Base-by-base conservation (phyloP, 2,329 filamentous ascomycete genomes). In the Domatiomyces catenatus region DNA sequence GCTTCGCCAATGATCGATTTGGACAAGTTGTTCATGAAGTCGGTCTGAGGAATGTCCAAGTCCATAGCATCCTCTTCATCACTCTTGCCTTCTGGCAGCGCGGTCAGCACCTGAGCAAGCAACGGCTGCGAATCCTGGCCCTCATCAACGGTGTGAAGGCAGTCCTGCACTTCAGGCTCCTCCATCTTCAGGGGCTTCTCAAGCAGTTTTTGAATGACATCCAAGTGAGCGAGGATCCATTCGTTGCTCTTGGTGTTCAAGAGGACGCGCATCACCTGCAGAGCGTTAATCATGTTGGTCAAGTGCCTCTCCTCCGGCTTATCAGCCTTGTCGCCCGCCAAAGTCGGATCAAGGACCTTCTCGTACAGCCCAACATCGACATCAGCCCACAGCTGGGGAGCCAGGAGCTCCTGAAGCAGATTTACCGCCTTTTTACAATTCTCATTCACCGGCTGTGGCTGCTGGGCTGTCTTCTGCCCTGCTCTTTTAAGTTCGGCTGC, bases 81-180 rank as follows among this genome's bases (percentile, higher is more conserved):
- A 1, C 82, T 80, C 59, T 83, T 81, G 77, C 88, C 84, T 54
- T 90, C 80, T 1, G 92, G 92, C 44, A 95, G 79, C 1, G 90
- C 86, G 59, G 94, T 85, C 5, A 98, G 73, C n/a, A 95, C 79
- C 32, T 52, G 56, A 20, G 54, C 51, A 8, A 61, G 50, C 8
- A 61, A 46, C 1, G 92, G 81, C 58, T 82, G 81, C 46, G 94
- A 70, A 53, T 81, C 77, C 49, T 86, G 83, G 55, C 76, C 77
- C 32, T 80, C 77, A 55, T 81, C 77, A 2, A 80, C 72, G 22
- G 81, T 75, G 66, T 96, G 86, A 28, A 96, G 70, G 62, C 86
- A 94, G 62, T 96, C 90, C 60, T 98, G 93, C 7, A 98, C 80
- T 62, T 98, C 92, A 0, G 87, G 79, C 56, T 89, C 85, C 58